These are phyloP conservation scores for Larix kaempferi DNA, from an alignment of 75 land plant genomes.

Conservation along the genomic window DNA sequence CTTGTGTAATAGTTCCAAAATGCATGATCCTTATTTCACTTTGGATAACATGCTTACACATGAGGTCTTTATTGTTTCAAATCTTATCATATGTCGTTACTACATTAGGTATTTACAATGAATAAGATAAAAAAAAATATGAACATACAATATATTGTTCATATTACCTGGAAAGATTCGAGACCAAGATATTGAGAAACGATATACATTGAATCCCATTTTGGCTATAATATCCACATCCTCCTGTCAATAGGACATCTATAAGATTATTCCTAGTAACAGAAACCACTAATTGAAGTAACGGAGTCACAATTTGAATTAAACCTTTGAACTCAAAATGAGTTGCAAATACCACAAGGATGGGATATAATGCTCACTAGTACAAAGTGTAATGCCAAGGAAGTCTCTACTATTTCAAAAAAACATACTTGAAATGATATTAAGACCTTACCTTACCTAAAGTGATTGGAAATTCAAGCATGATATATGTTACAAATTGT, in stretches of 20 bases:
- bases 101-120: background rate
- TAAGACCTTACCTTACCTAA: too few species aligned
- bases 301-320: too few species aligned
- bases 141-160: background rate
- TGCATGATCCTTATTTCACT: background rate
- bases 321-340: too few species aligned
- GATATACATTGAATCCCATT: conserved; percentile 62
- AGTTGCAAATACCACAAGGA: too few species aligned
- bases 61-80: background rate
- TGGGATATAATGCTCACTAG: too few species aligned
- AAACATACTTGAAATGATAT: too few species aligned
- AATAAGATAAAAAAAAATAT: too few species aligned
- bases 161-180: conserved; percentile 68
- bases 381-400: too few species aligned
- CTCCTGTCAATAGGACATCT: conserved; percentile 36
- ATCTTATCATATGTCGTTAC: background rate
- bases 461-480: too few species aligned
- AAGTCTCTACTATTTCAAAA: too few species aligned
- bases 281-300: background rate
- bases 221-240: conserved; percentile 68
- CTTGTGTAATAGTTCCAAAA: background rate
- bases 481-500: too few species aligned
- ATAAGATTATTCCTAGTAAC: background rate
- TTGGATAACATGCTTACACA: background rate
- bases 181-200: conserved; percentile 78